Evolutionary conservation across 2,329 filamentous ascomycete genomes (phyloP), one percentile per base, ranked within the genome.

Genomic region (Verticillium zaregamsianum): DNA sequence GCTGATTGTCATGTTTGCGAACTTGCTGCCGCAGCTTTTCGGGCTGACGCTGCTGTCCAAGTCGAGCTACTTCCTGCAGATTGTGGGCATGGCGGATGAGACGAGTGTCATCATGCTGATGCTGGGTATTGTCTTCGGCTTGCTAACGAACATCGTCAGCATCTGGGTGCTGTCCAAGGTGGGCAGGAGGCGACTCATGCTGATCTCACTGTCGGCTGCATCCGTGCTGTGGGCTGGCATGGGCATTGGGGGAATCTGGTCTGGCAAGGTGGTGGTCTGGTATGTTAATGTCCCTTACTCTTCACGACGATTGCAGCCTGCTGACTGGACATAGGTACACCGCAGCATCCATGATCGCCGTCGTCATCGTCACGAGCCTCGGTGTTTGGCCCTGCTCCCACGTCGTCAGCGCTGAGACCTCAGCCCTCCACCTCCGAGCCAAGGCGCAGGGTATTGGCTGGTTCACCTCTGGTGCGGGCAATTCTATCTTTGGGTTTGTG

Each of bases 241-340:
- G 70, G 81, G 81, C 1, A 74, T 84, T n/a, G 74, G 77, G 0
- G 80, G 80, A 2, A 79, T 75, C 64, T 80, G 76, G 64, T 63
- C 72, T 0, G 73, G 76, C 12, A 69, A 64, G 3, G 70, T 73
- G 17, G 73, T 76, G 5, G 68, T 74, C 11, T 82, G 78, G 78
- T 78, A 69, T 61, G 71, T 61, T 17, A 5, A 52, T 12, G 62
- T 35, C n/a, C n/a, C 2, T 12, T 9, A 3, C 33, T 8, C 12
- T 4, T 54, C 23, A 14, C 20, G 2, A 23, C 12, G 35, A 20
- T 14, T 11, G 28, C 17, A 49, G 11, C 33, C 8, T 40, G 45
- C 40, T 62, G 28, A 56, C 31, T 11, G 39, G 6, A 14, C n/a
- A 32, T 45, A 68, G 69, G 65, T 70, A 66, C 55, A 67, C 69